Base-by-base conservation (phyloP, 768 basidiomycete species). In the Favolaschia claudopus region DNA sequence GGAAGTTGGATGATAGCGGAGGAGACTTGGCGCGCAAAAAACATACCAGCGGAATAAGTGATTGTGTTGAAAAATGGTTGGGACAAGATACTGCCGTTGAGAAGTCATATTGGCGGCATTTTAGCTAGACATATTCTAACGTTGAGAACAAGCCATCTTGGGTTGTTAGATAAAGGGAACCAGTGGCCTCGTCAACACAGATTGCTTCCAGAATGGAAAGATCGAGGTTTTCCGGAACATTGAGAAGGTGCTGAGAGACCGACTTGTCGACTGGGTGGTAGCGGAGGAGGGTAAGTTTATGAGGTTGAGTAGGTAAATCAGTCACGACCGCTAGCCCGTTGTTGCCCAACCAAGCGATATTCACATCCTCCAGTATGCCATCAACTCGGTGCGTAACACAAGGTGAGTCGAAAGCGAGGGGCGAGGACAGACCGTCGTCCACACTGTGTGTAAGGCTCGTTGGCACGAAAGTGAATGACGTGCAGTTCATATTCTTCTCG, bases 331-430 rank as follows among this genome's bases (percentile, higher is more conserved):
- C 36, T 1, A 40, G 44, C n/a, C 63, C 63, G 17, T 58, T 48
- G 43, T 64, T 52, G 45, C 60, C 63, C 25, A 56, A 36, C 58
- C 58, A 59, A 5, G 59, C 45, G 4, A 56, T 52, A 4, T 28
- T 3, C 15, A 38, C 12, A 28, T 34, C 19, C 0, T 15, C 1
- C 5, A 51, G 33, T 17, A 3, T 4, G 7, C 48, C 54, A 9
- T 29, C 22, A 15, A 54, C n/a, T 7, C 17, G 34, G 12, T 14
- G 29, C 15, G 43, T 50, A 1, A 25, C 34, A 33, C 46, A 47
- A 2, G 37, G 43, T 0, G 28, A 12, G 33, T 19, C 22, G 43
- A 63, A 63, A 7, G 25, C 40, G 15, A 63, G 55, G 5, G 62
- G 62, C 6, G 63, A 55, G 25, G 42, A 22, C 17, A 46, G 22